Conservation (phyloP, 2,329 filamentous ascomycete genomes). For the Aspergillus pseudoviridinutans region DNA sequence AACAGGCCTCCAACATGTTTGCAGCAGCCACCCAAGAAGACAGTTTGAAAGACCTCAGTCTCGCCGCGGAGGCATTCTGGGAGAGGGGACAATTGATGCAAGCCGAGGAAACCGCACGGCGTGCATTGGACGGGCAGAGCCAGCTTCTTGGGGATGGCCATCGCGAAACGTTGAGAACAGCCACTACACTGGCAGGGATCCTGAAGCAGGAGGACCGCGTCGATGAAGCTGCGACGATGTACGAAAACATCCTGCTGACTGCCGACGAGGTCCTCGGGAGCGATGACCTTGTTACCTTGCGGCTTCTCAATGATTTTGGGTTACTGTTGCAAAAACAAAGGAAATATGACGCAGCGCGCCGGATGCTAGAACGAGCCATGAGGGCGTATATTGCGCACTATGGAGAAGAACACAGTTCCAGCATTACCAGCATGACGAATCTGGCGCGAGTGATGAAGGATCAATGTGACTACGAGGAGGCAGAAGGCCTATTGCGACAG, state of each 20-base stretch:
- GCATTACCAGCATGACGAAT: background rate
- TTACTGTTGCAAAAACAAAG: background rate
- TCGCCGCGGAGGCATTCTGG: background rate
- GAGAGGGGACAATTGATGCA: background rate
- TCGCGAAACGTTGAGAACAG: background rate
- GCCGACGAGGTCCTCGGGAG: background rate
- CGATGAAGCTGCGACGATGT: background rate
- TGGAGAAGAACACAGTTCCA: background rate
- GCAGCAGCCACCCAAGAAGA: background rate
- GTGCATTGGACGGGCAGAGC: background rate
- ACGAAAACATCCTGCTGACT: background rate
- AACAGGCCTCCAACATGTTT: background rate
- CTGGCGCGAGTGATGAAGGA: background rate
- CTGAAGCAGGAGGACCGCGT: background rate
- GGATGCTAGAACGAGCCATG: background rate
- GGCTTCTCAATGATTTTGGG: background rate
- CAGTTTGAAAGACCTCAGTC: background rate
- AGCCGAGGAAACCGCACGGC: background rate
- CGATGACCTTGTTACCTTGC: background rate
- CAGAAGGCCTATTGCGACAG: background rate
- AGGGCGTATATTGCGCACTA: background rate
- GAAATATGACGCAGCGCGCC: background rate
- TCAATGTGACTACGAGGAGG: background rate
- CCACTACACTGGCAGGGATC: background rate
- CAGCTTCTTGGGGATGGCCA: background rate